A percentile compares a stretch with the other conserved stretches of the same genome.
Evolutionary conservation across 2,329 filamentous ascomycete genomes (phyloP).

Genomic region (Aspergillus melleus): DNA sequence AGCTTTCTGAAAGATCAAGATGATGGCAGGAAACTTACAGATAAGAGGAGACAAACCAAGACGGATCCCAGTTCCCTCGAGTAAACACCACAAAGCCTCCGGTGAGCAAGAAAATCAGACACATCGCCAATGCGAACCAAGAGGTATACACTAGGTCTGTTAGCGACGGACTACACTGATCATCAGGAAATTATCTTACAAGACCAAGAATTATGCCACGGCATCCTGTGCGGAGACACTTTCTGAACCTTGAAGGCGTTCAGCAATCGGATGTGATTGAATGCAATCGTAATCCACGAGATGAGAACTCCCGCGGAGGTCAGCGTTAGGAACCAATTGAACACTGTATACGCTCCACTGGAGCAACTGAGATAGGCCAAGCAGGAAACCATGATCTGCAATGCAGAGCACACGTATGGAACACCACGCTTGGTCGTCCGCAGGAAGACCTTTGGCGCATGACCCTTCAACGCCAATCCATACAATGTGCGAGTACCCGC

Average conservation of each 20-base stretch:
- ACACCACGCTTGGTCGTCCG: constrained; percentile 36
- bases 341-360: constrained; percentile 59
- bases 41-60: constrained; percentile 62
- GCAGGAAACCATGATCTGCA: constrained; percentile 44
- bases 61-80: constrained; percentile 58
- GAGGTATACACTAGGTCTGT: constrained; percentile 57
- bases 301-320: constrained; percentile 64
- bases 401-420: constrained; percentile 44
- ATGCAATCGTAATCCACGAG: constrained; percentile 61
- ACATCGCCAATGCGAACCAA: constrained; percentile 59
- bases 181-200: constrained; percentile 42
- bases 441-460: constrained; percentile 54
- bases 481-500: constrained; percentile 55
- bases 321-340: constrained; percentile 64
- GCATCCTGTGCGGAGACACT: constrained; percentile 52
- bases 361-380: constrained; percentile 48
- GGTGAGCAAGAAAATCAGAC: constrained; percentile 66
- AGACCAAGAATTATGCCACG: constrained; percentile 66
- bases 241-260: constrained; percentile 57
- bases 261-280: constrained; percentile 60
- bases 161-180: not conserved
- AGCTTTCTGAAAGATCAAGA: not conserved
- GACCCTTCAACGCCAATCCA: constrained; percentile 47
- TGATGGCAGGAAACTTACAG: constrained; percentile 51
- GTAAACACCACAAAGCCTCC: constrained; percentile 67